phyloP scores from a whole-genome alignment of 768 basidiomycete genomes.

The Suillus ampliporus region DNA sequence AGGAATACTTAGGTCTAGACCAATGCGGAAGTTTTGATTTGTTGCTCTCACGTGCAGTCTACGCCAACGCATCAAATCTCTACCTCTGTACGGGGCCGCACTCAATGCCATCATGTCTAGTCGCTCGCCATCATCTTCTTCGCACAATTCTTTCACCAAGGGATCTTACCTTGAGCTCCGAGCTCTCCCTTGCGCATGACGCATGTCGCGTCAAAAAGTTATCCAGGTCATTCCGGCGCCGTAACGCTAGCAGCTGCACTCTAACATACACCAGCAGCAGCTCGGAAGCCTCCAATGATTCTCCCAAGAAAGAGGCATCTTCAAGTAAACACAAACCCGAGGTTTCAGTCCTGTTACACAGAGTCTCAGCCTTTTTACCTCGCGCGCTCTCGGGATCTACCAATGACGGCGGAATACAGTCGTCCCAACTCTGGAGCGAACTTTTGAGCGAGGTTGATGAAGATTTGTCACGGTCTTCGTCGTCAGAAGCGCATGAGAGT shows the following conservation, averaged over 20 bases:
- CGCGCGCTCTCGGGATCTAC: constrained; percentile 41
- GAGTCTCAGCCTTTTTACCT: constrained; percentile 51
- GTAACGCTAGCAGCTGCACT: neutral
- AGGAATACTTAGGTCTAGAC: no score
- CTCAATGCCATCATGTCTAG: constrained; percentile 16
- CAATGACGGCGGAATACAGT: constrained; percentile 31
- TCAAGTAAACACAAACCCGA: constrained; percentile 24
- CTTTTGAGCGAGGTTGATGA: constrained; percentile 42
- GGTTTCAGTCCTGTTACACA: constrained; percentile 55
- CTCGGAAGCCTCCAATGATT: neutral
- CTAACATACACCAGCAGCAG: neutral
- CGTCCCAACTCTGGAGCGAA: constrained; percentile 51
- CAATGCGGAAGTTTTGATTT: no score
- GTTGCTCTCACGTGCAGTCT: no score
- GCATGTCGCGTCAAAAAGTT: neutral
- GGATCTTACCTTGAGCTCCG: neutral
- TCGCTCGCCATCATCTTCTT: neutral
- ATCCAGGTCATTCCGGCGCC: neutral
- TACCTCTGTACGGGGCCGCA: neutral
- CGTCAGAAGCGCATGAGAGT: constrained; percentile 37
- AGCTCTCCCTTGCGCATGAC: neutral
- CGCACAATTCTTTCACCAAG: neutral
- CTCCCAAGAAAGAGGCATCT: neutral
- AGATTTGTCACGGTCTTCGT: constrained; percentile 29
- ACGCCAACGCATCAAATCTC: no score